Conservation (phyloP, 352 stramenopile species). For the Phytopythium delawarense region DNA sequence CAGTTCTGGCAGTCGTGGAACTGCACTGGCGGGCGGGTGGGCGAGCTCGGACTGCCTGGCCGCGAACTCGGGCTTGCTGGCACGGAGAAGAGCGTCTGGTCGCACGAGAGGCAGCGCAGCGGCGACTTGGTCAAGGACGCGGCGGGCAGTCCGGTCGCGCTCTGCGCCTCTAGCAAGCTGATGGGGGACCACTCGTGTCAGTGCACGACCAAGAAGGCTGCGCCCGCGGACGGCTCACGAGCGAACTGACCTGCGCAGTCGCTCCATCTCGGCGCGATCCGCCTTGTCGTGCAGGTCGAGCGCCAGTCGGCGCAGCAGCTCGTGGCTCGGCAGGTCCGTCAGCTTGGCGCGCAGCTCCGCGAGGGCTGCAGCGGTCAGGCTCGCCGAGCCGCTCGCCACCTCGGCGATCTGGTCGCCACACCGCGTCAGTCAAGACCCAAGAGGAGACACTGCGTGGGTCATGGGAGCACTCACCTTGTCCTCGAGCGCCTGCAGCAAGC, state of each 20-base stretch:
- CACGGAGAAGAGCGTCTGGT: slow-evolving; percentile 31
- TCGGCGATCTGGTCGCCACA: slow-evolving; percentile 7
- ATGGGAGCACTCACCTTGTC: slow-evolving; percentile 36
- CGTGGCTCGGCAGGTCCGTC: slow-evolving; percentile 35
- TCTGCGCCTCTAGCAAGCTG: slow-evolving; percentile 30
- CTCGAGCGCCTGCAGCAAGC: slow-evolving; percentile 41
- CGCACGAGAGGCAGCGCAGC: slow-evolving; percentile 55
- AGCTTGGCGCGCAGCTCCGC: slow-evolving; percentile 46
- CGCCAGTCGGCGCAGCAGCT: slow-evolving; percentile 42
- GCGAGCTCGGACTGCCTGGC: slow-evolving; percentile 5
- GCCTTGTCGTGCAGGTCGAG: slow-evolving; percentile 44
- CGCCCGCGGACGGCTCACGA: too few relatives aligned
- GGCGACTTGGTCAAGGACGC: slow-evolving; percentile 49
- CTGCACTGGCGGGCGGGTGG: neutral
- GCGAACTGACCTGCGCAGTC: slow-evolving; percentile 21
- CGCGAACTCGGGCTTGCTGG: neutral
- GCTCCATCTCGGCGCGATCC: slow-evolving; percentile 53
- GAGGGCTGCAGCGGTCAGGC: slow-evolving; percentile 40
- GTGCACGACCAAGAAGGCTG: neutral
- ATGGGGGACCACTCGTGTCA: neutral
- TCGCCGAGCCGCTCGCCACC: slow-evolving; percentile 41
- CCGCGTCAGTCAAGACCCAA: neutral
- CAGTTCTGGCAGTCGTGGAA: neutral
- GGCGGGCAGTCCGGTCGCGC: neutral
- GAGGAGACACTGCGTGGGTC: neutral